Evolutionary conservation across 208 protist genomes (phyloP).

Genomic region (Sergeia podlipaevii): DNA sequence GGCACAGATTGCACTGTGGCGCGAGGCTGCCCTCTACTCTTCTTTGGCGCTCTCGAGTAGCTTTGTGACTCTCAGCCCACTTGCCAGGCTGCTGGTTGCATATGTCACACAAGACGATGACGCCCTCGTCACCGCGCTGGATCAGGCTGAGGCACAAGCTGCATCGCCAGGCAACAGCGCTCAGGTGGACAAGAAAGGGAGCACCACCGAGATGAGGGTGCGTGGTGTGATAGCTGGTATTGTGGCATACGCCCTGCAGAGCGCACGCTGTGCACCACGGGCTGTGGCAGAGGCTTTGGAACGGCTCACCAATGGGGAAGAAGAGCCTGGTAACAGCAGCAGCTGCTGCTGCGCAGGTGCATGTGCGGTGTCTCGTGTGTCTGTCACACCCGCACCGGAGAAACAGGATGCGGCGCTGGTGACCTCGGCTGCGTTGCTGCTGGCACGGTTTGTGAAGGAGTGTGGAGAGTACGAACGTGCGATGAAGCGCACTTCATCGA

Average conservation of each 20-base stretch:
- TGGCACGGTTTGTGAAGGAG: conserved; percentile 6
- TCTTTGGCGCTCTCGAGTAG: conserved; percentile 1
- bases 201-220: conserved; percentile 8
- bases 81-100: conserved; percentile 19
- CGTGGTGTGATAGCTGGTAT: conserved; percentile 56
- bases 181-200: not conserved
- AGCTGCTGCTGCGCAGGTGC: not conserved
- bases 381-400: not conserved
- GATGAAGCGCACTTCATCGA: not conserved
- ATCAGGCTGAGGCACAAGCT: not conserved
- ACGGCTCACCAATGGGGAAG: too few species aligned
- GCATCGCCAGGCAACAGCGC: not conserved
- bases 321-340: too few species aligned
- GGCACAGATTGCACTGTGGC: not conserved
- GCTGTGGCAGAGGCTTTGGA: too few species aligned
- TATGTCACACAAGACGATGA: conserved; percentile 20
- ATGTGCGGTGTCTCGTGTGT: not conserved
- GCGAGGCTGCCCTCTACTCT: conserved; percentile 8
- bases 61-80: conserved; percentile 3
- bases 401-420: not conserved
- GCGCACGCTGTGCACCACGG: conserved; percentile 16
- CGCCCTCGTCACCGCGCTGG: not conserved
- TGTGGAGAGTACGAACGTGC: conserved; percentile 1
- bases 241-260: conserved; percentile 50
- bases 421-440: conserved; percentile 5